Base-by-base conservation (phyloP, 2,329 filamentous ascomycete genomes). In the Epichloe hybrida region DNA sequence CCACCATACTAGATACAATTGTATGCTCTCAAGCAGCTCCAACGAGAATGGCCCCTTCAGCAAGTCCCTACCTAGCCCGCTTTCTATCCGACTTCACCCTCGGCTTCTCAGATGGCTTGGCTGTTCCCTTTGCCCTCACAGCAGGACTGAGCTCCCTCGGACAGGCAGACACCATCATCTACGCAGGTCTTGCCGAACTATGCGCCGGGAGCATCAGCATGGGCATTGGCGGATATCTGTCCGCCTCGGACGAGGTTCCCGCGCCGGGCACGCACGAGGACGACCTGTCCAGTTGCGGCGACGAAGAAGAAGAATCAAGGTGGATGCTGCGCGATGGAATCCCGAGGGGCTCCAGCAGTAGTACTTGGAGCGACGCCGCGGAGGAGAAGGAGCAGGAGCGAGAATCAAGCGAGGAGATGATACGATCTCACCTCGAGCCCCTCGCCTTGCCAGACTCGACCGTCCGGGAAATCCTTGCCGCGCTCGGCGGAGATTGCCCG, bases 91-190 rank as follows among this genome's bases (percentile, higher is more conserved):
- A 87, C 65, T 79, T 83, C 52, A 88, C 84, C 1, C 78, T 88
- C 53, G 84, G 84, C 21, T 80, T 88, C 55, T 80, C 84, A 0
- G 84, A 88, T 66, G 84, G 84, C 12, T 69, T 88, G 53, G 88
- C 84, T 0, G 84, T 88, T 0, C 84, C 84, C 0, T 88, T 88
- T 59, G 84, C 85, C 17, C 69, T 88, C 17, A 87, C 83, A 0
- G 83, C 84, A 1, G 84, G 84, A 3, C 71, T 88, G 4, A 78
- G 76, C 20, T 76, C 75, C 3, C 68, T 84, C 5, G 80, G 79
- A 3, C 71, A 75, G 50, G 76, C 78, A 13, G 74, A 76, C 50
- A 79, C 80, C 0, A 79, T 84, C 50, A 76, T 89, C 21, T 78
- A 80, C 39, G 84, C 81, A 2, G 84, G 84, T 0, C 66, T 86